Base-by-base conservation (phyloP, 768 basidiomycete genomes). In the Pleurotus ostreatus region DNA sequence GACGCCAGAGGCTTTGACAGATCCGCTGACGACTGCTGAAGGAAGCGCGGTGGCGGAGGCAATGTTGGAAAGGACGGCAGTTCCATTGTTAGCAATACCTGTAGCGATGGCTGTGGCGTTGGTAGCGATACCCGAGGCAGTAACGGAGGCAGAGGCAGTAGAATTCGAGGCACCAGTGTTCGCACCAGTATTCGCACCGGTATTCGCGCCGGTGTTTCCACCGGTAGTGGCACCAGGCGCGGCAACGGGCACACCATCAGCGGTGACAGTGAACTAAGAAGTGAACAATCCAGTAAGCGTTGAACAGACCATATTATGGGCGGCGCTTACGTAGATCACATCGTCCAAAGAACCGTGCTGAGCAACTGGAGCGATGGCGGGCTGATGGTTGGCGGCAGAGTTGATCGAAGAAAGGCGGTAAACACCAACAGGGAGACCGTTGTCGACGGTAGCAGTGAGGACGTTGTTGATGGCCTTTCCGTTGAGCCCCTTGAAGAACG, bases 401-500 rank as follows among this genome's bases (percentile, higher is more conserved):
- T 75, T 79, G 70, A 85, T 85, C 15, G 80, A 78, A 34, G 78
- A 72, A 23, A 85, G 63, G 58, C 73, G 74, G 75, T 90, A 88
- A 46, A 69, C 61, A 53, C 84, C 83, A 16, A 68, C 78, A n/a
- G 82, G 76, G 43, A 86, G 71, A 63, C 84, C 85, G 25, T 68
- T 67, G 8, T 74, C 56, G 63, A 80, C 69, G 67, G 70, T 56
- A 71, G 71, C 77, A n/a, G 74, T 71, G 9, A 84, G 70, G 3
- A 77, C 59, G 9, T 82, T 84, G 68, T 82, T 80, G 30, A 62
- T 62, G 39, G 82, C 82, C 8, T 71, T 76, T 22, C 72, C 72
- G 58, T 74, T 80, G 58, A 74, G 70, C 61, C 73, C 86, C 78
- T 83, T 82, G 81, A 88, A 87, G 74, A 86, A 87, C 25, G 72